Conservation (phyloP, 805 yeast genomes). For the Yarrowia hollandica region DNA sequence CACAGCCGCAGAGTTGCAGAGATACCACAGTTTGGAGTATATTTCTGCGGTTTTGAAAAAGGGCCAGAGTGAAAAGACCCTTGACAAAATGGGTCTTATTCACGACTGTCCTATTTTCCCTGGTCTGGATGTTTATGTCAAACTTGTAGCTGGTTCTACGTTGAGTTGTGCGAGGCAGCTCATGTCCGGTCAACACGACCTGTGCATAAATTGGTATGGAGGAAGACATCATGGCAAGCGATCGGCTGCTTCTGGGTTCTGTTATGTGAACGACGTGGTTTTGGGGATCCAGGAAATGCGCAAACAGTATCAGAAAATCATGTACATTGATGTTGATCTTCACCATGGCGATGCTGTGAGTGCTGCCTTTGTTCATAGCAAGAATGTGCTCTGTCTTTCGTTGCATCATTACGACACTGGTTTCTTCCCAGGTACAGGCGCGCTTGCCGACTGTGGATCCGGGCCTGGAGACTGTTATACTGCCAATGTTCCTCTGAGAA, state of each 20-base stretch:
- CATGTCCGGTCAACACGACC: conserved; percentile 31
- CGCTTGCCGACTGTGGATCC: conserved; percentile 42
- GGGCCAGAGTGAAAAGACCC: not conserved
- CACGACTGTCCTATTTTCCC: conserved; percentile 70
- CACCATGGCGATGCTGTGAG: conserved; percentile 86
- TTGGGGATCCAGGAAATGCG: conserved; percentile 54
- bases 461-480: conserved; percentile 45
- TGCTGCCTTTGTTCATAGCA: conserved; percentile 57
- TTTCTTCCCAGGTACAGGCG: conserved; percentile 74
- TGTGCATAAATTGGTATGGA: conserved; percentile 73
- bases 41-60: conserved; percentile 4
- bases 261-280: conserved; percentile 70
- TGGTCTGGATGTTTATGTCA: conserved; percentile 51
- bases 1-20: not conserved
- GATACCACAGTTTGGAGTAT: conserved; percentile 16
- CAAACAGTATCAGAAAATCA: conserved; percentile 47
- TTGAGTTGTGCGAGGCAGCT: conserved; percentile 50
- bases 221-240: conserved; percentile 71
- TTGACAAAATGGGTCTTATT: conserved; percentile 46
- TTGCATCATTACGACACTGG: conserved; percentile 65
- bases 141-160: conserved; percentile 57
- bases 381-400: conserved; percentile 60
- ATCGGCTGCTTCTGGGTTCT: conserved; percentile 63
- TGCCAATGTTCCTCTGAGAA: conserved; percentile 56
- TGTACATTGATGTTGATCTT: conserved; percentile 69